Evolutionary conservation across 1,139 yeast genomes (phyloP), one percentile per base, ranked within the genome.

Genomic region (Kazachstania sp.): DNA sequence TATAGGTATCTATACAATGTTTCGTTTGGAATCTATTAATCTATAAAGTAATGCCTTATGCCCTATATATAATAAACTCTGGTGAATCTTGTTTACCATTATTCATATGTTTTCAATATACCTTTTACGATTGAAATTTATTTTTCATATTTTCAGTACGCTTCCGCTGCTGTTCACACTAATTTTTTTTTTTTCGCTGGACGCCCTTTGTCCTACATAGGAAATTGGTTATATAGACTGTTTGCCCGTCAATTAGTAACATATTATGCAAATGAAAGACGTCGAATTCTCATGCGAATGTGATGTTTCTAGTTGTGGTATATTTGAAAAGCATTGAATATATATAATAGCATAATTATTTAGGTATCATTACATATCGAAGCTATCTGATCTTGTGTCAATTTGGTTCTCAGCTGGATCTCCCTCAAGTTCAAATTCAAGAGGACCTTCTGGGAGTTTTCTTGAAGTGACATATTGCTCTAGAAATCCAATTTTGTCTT

Each of bases 351-450:
- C 8, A 23, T 36, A 18, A 2, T n/a, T n/a, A n/a, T n/a, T n/a
- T n/a, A n/a, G n/a, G n/a, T n/a, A n/a, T n/a, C n/a, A n/a, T 28
- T 41, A 35, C 20, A 44, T 44, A 8, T 38, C 39, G 23, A 44
- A 44, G n/a, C 46, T 44, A 2, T 32, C 43, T 8, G 43, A 18
- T 13, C 41, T 40, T 4, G 15, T 30, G 3, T 28, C 42, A 23
- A 39, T 5, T 31, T 26, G 46, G 2, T n/a, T 26, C 18, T 16
- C 26, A 23, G 9, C 15, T 13, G 18, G 4, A 30, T 32, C 30
- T 18, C 37, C 46, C 13, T 48, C 48, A 16, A 51, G 37, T 39
- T 53, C 54, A n/a, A 46, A 48, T 28, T 45, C 53, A 2, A 45
- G 46, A 19, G 13, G 20, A 4, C 12, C 18, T 11, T 12, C 16